These are phyloP conservation scores for Gentiana macrophylla DNA, from an alignment of 257 asterid species.

Conservation along the genomic window DNA sequence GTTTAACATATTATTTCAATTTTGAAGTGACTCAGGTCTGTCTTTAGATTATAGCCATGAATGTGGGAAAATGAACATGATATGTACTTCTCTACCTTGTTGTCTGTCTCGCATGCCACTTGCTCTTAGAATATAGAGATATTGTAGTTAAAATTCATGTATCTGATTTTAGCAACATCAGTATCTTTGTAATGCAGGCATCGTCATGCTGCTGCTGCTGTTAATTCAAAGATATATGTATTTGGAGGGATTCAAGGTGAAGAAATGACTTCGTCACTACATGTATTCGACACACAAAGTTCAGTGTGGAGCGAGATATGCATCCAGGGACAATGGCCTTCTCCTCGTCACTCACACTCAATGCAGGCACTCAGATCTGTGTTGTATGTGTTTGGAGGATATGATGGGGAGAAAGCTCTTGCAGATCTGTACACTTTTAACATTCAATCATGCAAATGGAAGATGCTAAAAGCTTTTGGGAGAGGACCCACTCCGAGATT, in stretches of 20 bases:
- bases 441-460: slow-evolving; percentile 47
- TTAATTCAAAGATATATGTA: slow-evolving; percentile 64
- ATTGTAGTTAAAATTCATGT: too few relatives aligned
- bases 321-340: slow-evolving; percentile 52
- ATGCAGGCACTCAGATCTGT: slow-evolving; percentile 45
- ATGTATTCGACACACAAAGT: slow-evolving; percentile 50
- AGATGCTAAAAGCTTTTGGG: slow-evolving; percentile 40
- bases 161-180: neutral
- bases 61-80: too few relatives aligned
- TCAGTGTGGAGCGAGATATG: slow-evolving; percentile 55
- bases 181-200: slow-evolving; percentile 45
- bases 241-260: slow-evolving; percentile 70
- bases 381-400: slow-evolving; percentile 79
- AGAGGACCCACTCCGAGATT: slow-evolving; percentile 62
- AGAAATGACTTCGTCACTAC: slow-evolving; percentile 45
- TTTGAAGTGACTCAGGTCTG: too few relatives aligned
- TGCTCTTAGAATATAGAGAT: too few relatives aligned
- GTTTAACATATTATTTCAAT: too few relatives aligned
- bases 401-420: slow-evolving; percentile 71
- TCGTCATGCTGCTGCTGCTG: slow-evolving; percentile 80
- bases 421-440: slow-evolving; percentile 62
- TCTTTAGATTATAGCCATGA: too few relatives aligned
- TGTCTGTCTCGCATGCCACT: too few relatives aligned
- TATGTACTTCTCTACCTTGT: too few relatives aligned
- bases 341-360: slow-evolving; percentile 92